Evolutionary conservation across 2,329 filamentous ascomycete species (phyloP).

Genomic region (Bipolaris bicolor): DNA sequence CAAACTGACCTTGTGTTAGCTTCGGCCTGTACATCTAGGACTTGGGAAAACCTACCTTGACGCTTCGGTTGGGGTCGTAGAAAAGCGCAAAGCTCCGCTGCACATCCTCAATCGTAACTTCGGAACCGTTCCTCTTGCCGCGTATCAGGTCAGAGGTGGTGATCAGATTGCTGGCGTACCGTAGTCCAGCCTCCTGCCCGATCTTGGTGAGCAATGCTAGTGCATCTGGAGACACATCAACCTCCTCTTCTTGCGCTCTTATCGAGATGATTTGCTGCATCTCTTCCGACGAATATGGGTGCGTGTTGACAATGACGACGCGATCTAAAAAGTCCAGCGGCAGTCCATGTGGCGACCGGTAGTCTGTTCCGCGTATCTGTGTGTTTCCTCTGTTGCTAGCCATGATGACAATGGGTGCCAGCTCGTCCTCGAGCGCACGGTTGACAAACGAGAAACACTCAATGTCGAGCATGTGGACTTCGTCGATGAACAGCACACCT

Average conservation of each 20-base stretch:
- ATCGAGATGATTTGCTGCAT: conserved; percentile 92
- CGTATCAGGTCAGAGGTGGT: conserved; percentile 88
- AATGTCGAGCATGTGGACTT: conserved; percentile 99
- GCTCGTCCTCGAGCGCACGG: conserved; percentile 89
- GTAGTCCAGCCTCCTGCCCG: conserved; percentile 85
- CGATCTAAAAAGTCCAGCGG: conserved; percentile 96
- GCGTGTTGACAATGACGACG: conserved; percentile 94
- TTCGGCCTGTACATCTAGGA: neutral
- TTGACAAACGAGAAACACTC: conserved; percentile 99
- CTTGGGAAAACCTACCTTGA: conserved; percentile 59
- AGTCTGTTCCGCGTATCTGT: conserved; percentile 90
- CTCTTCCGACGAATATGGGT: conserved; percentile 80
- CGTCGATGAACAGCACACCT: conserved; percentile 96
- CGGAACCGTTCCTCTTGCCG: conserved; percentile 82
- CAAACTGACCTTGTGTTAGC: conserved; percentile 62
- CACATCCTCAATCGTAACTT: conserved; percentile 86
- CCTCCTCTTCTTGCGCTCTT: conserved; percentile 92
- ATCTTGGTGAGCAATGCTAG: conserved; percentile 95
- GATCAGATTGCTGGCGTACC: conserved; percentile 98
- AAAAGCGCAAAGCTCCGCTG: conserved; percentile 93
- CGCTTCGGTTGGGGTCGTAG: conserved; percentile 85
- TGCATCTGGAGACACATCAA: conserved; percentile 88
- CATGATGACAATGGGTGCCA: conserved; percentile 99
- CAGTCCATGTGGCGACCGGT: conserved; percentile 89
- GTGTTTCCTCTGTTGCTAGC: conserved; percentile 94